Percentiles rank a stretch among this genome's conserved stretches.
These are phyloP conservation scores for Solanum paucissectum DNA, from an alignment of 257 asterid species.

Conservation along the genomic window DNA sequence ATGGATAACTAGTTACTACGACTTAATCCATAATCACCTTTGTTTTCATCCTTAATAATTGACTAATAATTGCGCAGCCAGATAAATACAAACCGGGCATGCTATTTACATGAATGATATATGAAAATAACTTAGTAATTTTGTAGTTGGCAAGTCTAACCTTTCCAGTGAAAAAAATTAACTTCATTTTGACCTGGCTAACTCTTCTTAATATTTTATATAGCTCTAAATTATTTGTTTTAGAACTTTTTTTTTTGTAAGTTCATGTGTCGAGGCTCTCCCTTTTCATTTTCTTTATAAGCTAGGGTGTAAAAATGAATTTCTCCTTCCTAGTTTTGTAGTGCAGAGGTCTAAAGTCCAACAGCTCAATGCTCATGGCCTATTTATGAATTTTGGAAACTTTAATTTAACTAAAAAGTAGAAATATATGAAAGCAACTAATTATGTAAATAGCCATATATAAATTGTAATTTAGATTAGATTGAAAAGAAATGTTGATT, in stretches of 20 bases:
- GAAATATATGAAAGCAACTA: background rate
- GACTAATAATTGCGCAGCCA: background rate
- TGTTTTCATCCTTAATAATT: background rate
- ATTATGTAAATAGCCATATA: background rate
- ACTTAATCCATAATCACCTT: background rate
- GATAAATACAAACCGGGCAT: background rate
- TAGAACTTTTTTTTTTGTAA: background rate
- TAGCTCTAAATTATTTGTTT: background rate
- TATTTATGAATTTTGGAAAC: background rate
- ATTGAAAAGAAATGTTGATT: background rate
- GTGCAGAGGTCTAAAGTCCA: background rate
- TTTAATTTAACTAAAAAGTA: too few relatives aligned
- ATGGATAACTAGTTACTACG: too few relatives aligned
- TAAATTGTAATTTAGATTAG: background rate
- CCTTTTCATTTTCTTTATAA: background rate
- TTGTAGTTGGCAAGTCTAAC: background rate
- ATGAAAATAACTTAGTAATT: background rate
- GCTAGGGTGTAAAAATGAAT: background rate
- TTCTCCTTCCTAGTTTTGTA: background rate
- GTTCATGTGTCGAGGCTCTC: background rate
- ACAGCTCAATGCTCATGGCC: background rate
- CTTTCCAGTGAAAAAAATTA: too few relatives aligned
- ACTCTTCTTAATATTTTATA: too few relatives aligned
- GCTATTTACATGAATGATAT: background rate
- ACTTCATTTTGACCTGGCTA: too few relatives aligned